Base-by-base conservation (phyloP, 179 eudicot genomes). In the Nepenthes alata region DNA sequence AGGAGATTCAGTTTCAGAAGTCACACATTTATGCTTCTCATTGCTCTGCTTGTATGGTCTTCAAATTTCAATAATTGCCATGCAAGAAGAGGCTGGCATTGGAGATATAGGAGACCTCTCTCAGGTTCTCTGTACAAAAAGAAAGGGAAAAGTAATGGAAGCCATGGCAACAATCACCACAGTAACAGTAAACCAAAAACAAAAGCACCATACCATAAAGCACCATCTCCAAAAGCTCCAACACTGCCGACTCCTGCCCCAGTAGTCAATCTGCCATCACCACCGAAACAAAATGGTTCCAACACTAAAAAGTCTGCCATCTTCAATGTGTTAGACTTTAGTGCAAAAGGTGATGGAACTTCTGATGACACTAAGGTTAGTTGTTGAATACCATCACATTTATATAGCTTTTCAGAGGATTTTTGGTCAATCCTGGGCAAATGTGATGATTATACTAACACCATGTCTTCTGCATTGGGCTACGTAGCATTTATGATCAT, bases 291-390 rank as follows among this genome's bases (percentile, higher is more conserved):
- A 16, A 61, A 69, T 37, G 76, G 60, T 44, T 48, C 36, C 25
- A 62, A 57, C 54, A 65, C 70, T 25, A 25, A 25, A 12, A 56
- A 59, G 49, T 38, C 75, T 10, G 59, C 67, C 14, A 55, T 59
- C 55, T 81, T 74, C 76, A 74, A 74, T 72, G 96, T 88, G 63
- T 25, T 85, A 48, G 72, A 81, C 64, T 88, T 76, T 72, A 93
- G 96, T 11, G 96, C 96, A 57, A 78, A 80, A 75, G 96, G 96
- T 35, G 84, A 88, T 69, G 89, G 85, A 67, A 57, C 35, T 58
- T 66, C 71, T 0, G 93, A 88, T 75, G 96, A 88, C 53, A 88
- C 96, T 34, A 81, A 81, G 89, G 96, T 88, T 68, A 72, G 53
- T 53, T 7, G 35, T 3, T 62, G 36, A 60, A 35, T 14, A 14